These are phyloP conservation scores for Thalassiosira exigua DNA, from an alignment of 352 stramenopile species.

Conservation along the genomic window DNA sequence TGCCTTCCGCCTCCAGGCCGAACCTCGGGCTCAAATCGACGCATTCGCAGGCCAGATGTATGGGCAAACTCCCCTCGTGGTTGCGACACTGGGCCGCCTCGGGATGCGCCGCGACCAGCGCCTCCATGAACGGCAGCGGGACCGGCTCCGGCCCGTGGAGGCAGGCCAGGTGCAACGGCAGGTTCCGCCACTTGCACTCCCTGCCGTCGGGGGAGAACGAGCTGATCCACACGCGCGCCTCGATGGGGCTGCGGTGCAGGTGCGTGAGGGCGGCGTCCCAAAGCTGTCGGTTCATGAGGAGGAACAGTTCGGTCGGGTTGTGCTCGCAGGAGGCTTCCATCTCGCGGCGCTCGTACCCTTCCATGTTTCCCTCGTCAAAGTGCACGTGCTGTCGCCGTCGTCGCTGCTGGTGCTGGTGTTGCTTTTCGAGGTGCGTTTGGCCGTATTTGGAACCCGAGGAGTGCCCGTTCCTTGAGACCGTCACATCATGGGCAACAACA, in stretches of 20 bases:
- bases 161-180: conserved; percentile 41
- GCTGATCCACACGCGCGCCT: conserved; percentile 28
- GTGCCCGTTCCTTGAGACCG: no score
- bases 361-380: no score
- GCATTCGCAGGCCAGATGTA: conserved; percentile 54
- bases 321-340: not conserved
- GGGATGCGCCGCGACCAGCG: conserved; percentile 41
- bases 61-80: conserved; percentile 45
- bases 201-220: conserved; percentile 5
- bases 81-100: conserved; percentile 47
- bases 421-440: not conserved
- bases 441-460: no score
- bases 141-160: conserved; percentile 25
- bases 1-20: conserved; percentile 30
- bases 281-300: conserved; percentile 32
- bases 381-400: not conserved
- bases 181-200: conserved; percentile 34
- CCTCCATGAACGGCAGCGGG: conserved; percentile 46
- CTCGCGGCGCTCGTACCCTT: not conserved
- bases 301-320: conserved; percentile 28
- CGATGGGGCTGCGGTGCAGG: not conserved
- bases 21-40: conserved; percentile 23
- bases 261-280: conserved; percentile 19
- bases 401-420: not conserved
- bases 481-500: no score